phyloP scores from a whole-genome alignment of 108 stramenopile genomes.

The Fistulifera solaris region DNA sequence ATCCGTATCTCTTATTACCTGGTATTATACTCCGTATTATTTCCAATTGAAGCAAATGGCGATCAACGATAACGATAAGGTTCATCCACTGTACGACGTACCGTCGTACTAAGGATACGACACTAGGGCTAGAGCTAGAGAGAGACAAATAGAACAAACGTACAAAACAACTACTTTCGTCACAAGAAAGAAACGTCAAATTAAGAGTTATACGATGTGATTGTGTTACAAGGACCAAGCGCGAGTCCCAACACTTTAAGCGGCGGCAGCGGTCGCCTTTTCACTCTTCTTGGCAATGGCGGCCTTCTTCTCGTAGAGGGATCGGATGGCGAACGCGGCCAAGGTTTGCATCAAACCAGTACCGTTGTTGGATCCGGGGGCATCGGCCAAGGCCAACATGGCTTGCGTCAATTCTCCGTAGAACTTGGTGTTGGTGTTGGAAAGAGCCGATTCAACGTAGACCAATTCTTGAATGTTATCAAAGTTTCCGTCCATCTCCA shows the following conservation, averaged over 20 bases:
- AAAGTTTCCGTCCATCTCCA: slow-evolving; percentile 96
- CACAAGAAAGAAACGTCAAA: too few species aligned
- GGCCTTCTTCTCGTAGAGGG: slow-evolving; percentile 89
- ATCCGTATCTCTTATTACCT: too few species aligned
- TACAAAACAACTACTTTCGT: too few species aligned
- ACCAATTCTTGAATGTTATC: slow-evolving; percentile 93
- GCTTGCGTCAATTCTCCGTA: slow-evolving; percentile 94
- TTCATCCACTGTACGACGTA: too few species aligned
- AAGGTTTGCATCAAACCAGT: slow-evolving; percentile 97
- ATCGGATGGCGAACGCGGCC: slow-evolving; percentile 91
- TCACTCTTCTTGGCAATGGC: slow-evolving; percentile 52
- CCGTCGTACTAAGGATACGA: too few species aligned
- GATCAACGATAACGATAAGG: too few species aligned
- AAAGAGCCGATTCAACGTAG: slow-evolving; percentile 90
- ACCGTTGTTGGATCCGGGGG: slow-evolving; percentile 93
- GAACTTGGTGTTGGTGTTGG: slow-evolving; percentile 90
- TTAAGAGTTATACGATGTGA: too few species aligned
- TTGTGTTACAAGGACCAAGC: background rate
- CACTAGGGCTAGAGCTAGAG: too few species aligned
- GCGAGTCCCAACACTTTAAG: slow-evolving; percentile 11
- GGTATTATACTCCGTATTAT: too few species aligned
- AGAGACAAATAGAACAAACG: too few species aligned
- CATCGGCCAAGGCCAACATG: slow-evolving; percentile 89
- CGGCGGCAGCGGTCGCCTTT: slow-evolving; percentile 30
- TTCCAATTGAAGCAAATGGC: too few species aligned